phyloP scores from a whole-genome alignment of 1,139 yeast genomes.

The Protomyces macrosporus region DNA sequence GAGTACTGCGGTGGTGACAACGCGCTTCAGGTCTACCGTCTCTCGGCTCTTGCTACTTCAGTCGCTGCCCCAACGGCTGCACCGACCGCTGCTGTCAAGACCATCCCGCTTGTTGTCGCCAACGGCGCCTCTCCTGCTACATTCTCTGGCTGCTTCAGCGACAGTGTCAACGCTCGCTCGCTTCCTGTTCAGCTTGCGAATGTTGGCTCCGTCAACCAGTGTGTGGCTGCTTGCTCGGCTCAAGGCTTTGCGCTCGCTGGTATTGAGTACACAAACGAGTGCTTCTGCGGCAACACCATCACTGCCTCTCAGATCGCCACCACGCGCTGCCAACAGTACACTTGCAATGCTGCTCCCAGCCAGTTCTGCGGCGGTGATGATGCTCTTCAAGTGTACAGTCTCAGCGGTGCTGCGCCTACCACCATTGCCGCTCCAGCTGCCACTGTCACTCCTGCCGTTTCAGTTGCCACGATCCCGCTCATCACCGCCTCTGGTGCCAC shows the following conservation, averaged over 20 bases:
- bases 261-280: background rate
- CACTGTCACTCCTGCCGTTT: background rate
- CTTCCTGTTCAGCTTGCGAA: background rate
- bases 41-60: background rate
- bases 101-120: background rate
- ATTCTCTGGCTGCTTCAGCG: background rate
- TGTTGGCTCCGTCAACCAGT: background rate
- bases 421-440: background rate
- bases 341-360: slow-evolving; percentile 24
- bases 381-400: slow-evolving; percentile 10
- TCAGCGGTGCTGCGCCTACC: background rate
- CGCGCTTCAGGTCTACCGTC: background rate
- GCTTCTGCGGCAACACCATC: slow-evolving; percentile 14
- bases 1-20: background rate
- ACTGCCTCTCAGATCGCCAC: slow-evolving; percentile 15
- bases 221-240: background rate
- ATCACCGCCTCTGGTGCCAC: background rate
- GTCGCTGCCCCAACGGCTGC: slow-evolving; percentile 29
- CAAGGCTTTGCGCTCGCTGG: background rate
- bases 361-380: slow-evolving; percentile 19
- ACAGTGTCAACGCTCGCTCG: background rate
- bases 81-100: slow-evolving; percentile 39
- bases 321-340: slow-evolving; percentile 3
- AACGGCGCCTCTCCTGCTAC: background rate
- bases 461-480: background rate